Percentiles rank a stretch among this genome's conserved stretches.
Evolutionary conservation across 163 green algal genomes (phyloP).

Genomic region (Volvox carteri): DNA sequence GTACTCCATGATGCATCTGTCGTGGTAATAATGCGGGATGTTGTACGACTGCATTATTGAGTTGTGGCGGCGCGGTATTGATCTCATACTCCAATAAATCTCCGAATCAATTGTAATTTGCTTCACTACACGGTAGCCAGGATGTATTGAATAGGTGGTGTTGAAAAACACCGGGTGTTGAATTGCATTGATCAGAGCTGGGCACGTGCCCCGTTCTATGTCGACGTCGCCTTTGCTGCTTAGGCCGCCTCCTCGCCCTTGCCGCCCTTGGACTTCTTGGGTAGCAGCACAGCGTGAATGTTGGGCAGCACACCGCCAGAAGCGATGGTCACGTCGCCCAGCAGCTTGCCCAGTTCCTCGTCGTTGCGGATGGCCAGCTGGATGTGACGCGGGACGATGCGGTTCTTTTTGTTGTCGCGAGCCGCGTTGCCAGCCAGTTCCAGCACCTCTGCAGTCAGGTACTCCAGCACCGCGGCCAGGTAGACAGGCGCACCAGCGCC

Average conservation of each 20-base stretch:
- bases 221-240: not conserved
- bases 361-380: constrained; percentile 24
- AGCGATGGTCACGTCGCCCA: constrained; percentile 20
- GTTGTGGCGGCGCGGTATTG: no score
- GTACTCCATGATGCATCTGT: no score
- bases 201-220: not conserved
- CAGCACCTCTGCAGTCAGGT: constrained; percentile 15
- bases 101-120: no score
- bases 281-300: constrained; percentile 8
- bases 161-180: constrained; percentile 14
- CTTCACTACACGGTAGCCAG: no score
- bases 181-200: not conserved
- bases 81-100: no score
- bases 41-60: no score
- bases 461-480: constrained; percentile 2
- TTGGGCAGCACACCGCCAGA: constrained; percentile 2
- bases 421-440: constrained; percentile 9
- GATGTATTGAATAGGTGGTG: not conserved
- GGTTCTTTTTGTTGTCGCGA: no score
- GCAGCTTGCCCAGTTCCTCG: constrained; percentile 27
- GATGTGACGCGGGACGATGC: constrained; percentile 11
- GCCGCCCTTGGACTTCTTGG: constrained; percentile 14
- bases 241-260: not conserved
- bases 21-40: no score
- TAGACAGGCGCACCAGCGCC: no score